Base-by-base conservation (phyloP, 805 yeast species). In the Hanseniaspora lachancei region DNA sequence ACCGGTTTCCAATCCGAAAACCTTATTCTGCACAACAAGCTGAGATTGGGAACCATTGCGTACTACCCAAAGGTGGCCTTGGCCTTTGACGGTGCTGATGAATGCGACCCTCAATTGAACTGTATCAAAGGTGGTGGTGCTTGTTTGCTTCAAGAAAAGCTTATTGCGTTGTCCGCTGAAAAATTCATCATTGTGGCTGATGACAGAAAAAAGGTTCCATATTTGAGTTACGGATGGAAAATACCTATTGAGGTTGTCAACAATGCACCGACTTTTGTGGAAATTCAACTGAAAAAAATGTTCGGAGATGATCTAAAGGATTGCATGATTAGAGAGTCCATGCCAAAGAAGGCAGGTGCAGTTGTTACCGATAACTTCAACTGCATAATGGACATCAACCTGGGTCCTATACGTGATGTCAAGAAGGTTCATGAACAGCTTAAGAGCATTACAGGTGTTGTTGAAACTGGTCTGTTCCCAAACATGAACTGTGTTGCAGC, bases 101-200 rank as follows among this genome's bases (percentile, higher is more conserved):
- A 93, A 70, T 89, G 89, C 57, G 98, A 91, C 69, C 66, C 78
- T 5, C 66, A 75, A 21, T 75, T 93, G 62, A 86, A 89, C 66
- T 81, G 89, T 63, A 93, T 93, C 68, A 93, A 93, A 71, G 99
- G 99, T 61, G 99, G 99, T 49, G 99, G 99, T 43, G 99, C 97
- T 1, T 93, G 99, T 69, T 74, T 89, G 60, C 84, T 93, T 72
- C 98, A 91, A 72, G 99, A 93, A 69, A 93, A 93, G 71, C 75
- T 93, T 54, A 96, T 93, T 15, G 96, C 96, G 18, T 77, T 79
- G 57, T 80, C 87, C 59, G 81, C 96, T 3, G 72, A 77, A 57
- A 78, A 77, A 62, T 89, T 91, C 65, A 74, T 93, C 29, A 76
- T 91, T 21, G 97, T 93, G 52, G 98, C 97, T 1, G 98, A 93